Evolutionary conservation across 306 rosid genomes (phyloP), one percentile per base, ranked within the genome.

Genomic region (Prunus campanulata): DNA sequence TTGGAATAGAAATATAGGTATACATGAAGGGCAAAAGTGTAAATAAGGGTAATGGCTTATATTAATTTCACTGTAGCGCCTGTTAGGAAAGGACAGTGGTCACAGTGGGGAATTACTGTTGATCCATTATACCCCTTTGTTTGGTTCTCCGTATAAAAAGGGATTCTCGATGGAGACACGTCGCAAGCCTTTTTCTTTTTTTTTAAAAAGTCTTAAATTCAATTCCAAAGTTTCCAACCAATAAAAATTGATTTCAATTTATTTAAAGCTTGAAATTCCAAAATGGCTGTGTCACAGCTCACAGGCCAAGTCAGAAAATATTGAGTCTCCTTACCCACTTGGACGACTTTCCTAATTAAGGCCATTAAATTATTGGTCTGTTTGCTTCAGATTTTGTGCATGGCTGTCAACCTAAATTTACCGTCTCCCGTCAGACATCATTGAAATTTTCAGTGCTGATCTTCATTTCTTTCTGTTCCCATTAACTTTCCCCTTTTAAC

Each of bases 391-490:
- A 78, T 69, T 68, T 69, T 52, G 77, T 54, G 83, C 46, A 81
- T 50, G 3, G 11, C 82, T 72, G 84, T 51, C 72, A 67, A 66
- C 46, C 62, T 64, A 42, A 66, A 22, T 64, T 79, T 70, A 62
- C 44, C 67, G 0, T 62, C 15, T 27, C 20, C 67, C 67, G 35
- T 55, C 61, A 55, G 13, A 2, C 25, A 77, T 83, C 84, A 79
- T 61, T 67, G 69, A 39, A 44, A 68, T 68, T 80, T 88, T 84
- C 87, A 67, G 86, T 32, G 86, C 73, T 63, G 80, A 87, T 86
- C 86, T 80, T 86, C 89, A 79, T 87, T 79, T 84, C 90, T 90
- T 90, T 90, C 88, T 72, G 92, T 77, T 74, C 87, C 89, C 80
- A 19, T 64, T 79, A 14, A 59, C 46, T 80, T 85, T 80, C 73